Conservation (phyloP, 192 early-diverging fungal genomes). For the Coemansia sp. region DNA sequence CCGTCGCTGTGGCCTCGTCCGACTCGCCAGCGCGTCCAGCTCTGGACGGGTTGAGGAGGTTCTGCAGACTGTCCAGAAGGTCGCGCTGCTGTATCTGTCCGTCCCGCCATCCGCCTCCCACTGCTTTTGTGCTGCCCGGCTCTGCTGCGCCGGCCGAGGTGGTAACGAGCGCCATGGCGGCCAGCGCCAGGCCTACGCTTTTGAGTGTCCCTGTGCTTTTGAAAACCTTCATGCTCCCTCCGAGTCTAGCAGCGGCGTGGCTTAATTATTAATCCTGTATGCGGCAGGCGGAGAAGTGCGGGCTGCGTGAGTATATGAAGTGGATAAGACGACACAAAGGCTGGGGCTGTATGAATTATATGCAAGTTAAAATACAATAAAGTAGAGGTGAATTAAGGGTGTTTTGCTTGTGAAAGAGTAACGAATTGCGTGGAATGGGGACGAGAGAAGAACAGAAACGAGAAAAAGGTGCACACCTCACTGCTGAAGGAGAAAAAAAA, state of each 20-base stretch:
- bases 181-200: slow-evolving; percentile 34
- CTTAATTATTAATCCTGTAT: not conserved
- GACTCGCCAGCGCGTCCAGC: slow-evolving; percentile 7
- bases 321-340: not conserved
- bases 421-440: too few species aligned
- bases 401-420: not conserved
- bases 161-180: slow-evolving; percentile 15
- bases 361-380: slow-evolving; percentile 7
- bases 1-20: not conserved
- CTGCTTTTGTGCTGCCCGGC: not conserved
- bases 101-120: not conserved
- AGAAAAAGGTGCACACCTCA: not conserved
- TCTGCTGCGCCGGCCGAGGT: not conserved
- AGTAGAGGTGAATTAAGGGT: not conserved
- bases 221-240: slow-evolving; percentile 13
- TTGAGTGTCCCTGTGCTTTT: slow-evolving; percentile 4
- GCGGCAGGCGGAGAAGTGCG: too few species aligned
- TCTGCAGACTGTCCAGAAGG: slow-evolving; percentile 17
- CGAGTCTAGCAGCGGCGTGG: not conserved
- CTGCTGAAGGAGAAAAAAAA: not conserved
- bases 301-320: too few species aligned
- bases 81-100: slow-evolving; percentile 13
- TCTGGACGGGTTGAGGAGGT: slow-evolving; percentile 9
- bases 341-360: slow-evolving; percentile 1
- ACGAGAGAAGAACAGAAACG: not conserved